phyloP scores from a whole-genome alignment of 371 early-diverging fungal species.

The Circinella umbellata region DNA sequence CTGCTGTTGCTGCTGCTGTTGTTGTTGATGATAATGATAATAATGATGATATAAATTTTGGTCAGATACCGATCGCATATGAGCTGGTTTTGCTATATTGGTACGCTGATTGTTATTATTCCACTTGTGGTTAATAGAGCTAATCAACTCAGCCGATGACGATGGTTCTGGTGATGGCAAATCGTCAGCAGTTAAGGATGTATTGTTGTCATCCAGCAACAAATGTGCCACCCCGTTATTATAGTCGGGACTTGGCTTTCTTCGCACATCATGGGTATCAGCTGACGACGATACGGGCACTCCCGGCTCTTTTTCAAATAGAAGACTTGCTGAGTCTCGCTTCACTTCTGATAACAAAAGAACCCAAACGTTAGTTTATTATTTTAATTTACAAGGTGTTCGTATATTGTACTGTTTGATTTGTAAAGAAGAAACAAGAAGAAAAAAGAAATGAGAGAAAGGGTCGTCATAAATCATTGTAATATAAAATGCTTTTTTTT shows the following conservation, averaged over 20 bases:
- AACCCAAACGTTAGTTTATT: background rate
- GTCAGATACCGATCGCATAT: slow-evolving; percentile 4
- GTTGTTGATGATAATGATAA: slow-evolving; percentile 8
- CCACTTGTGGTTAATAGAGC: background rate
- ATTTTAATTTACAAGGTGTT: background rate
- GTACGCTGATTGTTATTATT: background rate
- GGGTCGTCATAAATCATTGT: too few relatives aligned
- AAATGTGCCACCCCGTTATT: slow-evolving; percentile 6
- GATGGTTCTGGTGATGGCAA: slow-evolving; percentile 10
- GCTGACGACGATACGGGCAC: slow-evolving; percentile 12
- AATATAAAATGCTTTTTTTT: background rate
- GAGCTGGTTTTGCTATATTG: background rate
- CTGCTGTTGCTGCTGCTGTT: background rate
- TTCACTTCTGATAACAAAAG: slow-evolving; percentile 4
- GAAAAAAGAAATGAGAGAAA: too few relatives aligned
- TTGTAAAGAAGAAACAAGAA: background rate
- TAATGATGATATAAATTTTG: slow-evolving; percentile 8
- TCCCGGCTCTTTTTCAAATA: slow-evolving; percentile 4
- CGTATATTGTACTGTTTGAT: background rate
- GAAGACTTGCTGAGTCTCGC: slow-evolving; percentile 1
- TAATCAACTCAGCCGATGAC: background rate
- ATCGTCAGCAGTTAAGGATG: slow-evolving; percentile 7
- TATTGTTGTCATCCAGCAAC: slow-evolving; percentile 1
- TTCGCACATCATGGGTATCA: slow-evolving; percentile 2
- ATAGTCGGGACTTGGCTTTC: slow-evolving; percentile 9